Evolutionary conservation across 257 asterid species (phyloP).

Genomic region (Fraxinus americana): DNA sequence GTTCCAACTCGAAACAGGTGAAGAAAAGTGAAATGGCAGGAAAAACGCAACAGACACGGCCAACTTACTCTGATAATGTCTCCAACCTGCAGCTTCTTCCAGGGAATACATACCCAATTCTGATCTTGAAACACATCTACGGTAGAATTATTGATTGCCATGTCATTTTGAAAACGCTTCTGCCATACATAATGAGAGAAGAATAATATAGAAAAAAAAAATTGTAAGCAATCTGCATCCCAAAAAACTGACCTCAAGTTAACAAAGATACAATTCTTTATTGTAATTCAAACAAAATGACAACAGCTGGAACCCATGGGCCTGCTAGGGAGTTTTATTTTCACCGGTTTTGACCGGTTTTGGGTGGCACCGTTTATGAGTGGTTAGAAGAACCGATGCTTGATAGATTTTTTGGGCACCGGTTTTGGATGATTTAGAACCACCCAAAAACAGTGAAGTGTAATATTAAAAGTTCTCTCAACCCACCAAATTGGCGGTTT

Average conservation of each 20-base stretch:
- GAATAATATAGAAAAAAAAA: conserved; percentile 26
- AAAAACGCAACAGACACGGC: conserved; percentile 14
- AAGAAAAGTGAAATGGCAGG: conserved; percentile 20
- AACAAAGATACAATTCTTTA: background rate
- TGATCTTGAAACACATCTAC: conserved; percentile 79
- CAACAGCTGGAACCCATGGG: background rate
- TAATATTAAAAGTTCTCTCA: too few relatives aligned
- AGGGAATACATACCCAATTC: conserved; percentile 78
- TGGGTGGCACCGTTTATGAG: too few relatives aligned
- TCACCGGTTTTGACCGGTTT: too few relatives aligned
- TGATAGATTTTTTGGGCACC: too few relatives aligned
- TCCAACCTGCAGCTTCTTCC: conserved; percentile 99
- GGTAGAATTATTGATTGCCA: conserved; percentile 79
- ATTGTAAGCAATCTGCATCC: conserved; percentile 34
- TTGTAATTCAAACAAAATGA: background rate
- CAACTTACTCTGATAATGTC: conserved; percentile 84
- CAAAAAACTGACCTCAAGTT: conserved; percentile 1
- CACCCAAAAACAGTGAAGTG: too few relatives aligned
- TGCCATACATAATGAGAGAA: conserved; percentile 41
- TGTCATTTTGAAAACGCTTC: conserved; percentile 98
- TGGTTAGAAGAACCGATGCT: too few relatives aligned
- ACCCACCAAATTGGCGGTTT: too few relatives aligned
- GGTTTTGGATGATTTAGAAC: too few relatives aligned
- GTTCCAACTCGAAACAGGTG: conserved; percentile 16
- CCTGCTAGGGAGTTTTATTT: too few relatives aligned